A percentile compares a stretch with the other conserved stretches of the same genome.
phyloP scores from a whole-genome alignment of 331 rosid species.

The Arachis monticola region DNA sequence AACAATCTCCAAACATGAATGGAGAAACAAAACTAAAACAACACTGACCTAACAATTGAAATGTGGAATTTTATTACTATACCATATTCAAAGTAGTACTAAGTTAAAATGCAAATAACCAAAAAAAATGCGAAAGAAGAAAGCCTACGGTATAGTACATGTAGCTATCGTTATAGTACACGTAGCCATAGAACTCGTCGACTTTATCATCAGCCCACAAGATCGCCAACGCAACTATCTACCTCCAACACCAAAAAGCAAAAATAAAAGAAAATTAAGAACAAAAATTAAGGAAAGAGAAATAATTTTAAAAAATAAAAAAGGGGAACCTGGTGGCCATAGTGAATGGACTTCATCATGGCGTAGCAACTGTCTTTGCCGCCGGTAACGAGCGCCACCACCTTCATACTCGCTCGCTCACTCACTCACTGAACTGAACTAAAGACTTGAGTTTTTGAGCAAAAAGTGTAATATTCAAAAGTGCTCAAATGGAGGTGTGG shows the following conservation, averaged over 20 bases:
- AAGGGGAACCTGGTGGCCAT: constrained; percentile 77
- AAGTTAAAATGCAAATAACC: too few species aligned
- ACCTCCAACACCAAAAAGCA: background rate
- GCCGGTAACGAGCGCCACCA: constrained; percentile 91
- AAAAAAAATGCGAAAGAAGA: constrained; percentile 1
- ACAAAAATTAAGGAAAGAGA: background rate
- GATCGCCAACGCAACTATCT: constrained; percentile 96
- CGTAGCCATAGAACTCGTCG: constrained; percentile 67
- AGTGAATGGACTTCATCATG: constrained; percentile 83
- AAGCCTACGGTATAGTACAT: constrained; percentile 90
- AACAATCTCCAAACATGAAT: too few species aligned
- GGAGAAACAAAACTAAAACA: background rate
- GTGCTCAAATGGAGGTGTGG: too few species aligned
- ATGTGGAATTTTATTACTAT: too few species aligned
- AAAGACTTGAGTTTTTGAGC: background rate
- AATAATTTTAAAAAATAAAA: background rate
- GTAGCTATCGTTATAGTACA: constrained; percentile 49
- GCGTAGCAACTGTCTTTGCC: constrained; percentile 97
- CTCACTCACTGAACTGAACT: background rate
- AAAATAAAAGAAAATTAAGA: background rate
- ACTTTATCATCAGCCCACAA: constrained; percentile 55
- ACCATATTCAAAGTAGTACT: too few species aligned
- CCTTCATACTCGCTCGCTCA: constrained; percentile 60
- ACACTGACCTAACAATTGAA: too few species aligned
- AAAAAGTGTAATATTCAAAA: too few species aligned